Percentiles rank a stretch among this genome's conserved stretches.
These are phyloP conservation scores for Elaeis oleifera DNA, from an alignment of 202 grass and related monocot species.

Conservation along the genomic window DNA sequence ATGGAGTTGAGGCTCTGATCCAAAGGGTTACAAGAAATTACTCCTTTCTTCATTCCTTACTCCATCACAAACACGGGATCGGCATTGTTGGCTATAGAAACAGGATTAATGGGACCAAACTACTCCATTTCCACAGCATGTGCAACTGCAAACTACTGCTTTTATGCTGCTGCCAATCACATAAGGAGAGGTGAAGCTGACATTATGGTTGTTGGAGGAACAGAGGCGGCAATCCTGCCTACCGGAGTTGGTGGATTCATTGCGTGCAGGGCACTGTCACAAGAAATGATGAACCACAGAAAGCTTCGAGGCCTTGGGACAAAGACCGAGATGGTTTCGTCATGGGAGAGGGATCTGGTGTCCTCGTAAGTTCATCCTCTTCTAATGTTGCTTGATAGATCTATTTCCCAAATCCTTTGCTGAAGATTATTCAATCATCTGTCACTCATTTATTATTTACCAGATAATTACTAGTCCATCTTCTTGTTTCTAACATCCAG, in stretches of 20 bases:
- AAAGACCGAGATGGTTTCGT: conserved; percentile 21
- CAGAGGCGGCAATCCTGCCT: conserved; percentile 15
- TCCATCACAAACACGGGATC: background rate
- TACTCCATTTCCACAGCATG: conserved; percentile 21
- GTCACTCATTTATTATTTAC: no score
- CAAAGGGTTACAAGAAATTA: no score
- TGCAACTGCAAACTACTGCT: conserved; percentile 19
- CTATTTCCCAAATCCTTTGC: no score
- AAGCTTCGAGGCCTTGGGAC: conserved; percentile 30
- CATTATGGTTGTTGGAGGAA: conserved; percentile 17
- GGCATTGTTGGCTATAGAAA: background rate
- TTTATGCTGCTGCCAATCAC: conserved; percentile 19
- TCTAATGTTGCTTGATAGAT: no score
- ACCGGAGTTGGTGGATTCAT: conserved; percentile 17
- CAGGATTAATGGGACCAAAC: conserved; percentile 4
- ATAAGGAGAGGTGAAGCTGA: conserved; percentile 15
- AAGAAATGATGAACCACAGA: conserved; percentile 23
- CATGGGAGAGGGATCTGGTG: conserved; percentile 24
- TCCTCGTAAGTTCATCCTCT: conserved; percentile 8
- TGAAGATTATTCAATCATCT: no score
- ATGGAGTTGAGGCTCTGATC: no score
- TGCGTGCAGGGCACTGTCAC: conserved; percentile 9
- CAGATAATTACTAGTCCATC: no score
- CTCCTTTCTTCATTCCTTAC: no score
- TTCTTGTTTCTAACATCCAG: no score